Evolutionary conservation across 352 stramenopile genomes (phyloP), one percentile per base, ranked within the genome.

Genomic region (Pythium phragmitis): DNA sequence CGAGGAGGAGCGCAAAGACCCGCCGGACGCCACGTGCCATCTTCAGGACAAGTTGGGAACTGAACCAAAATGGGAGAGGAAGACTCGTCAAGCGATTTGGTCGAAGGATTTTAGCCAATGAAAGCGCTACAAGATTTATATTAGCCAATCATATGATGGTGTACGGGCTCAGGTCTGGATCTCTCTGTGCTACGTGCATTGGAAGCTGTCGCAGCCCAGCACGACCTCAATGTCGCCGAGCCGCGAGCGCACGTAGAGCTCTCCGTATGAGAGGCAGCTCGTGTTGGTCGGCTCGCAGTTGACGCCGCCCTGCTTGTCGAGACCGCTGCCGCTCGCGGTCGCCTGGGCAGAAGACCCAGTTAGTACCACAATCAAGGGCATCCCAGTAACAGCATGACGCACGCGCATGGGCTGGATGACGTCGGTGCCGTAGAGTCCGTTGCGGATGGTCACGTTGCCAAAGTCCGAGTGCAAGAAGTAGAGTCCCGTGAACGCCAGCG

Each of bases 381-480:
- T 7, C 23, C 16, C 11, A 26, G 42, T 12, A 33, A 37, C 30
- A 14, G 19, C 21, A 48, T 21, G 17, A 39, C 21, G 14, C 33
- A 39, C 26, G 47, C 47, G 7, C 14, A 59, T 60, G 52, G 60
- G 89, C 80, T 54, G 67, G 57, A 21, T 70, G 57, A 63, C 39
- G 36, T 92, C 83, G n/a, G 58, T 76, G 7, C 76, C 76, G 59
- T 79, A 90, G 28, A 88, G 76, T 14, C 76, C 75, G 54, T 76
- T 64, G 28, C 78, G 84, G 41, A 92, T 88, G 3, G 76, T 75
- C 36, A 90, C 72, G 16, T 68, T 70, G 21, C 84, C 84, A 26
- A 72, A 75, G 34, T 89, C 80, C 12, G 84, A 92, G 33, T 75
- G 74, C 59, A 90, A 66, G 65, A 77, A 89, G 67, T 87, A 92